Evolutionary conservation across 2,329 filamentous ascomycete species (phyloP), one percentile per base, ranked within the genome.

Genomic region (Intubia oerlemansii): DNA sequence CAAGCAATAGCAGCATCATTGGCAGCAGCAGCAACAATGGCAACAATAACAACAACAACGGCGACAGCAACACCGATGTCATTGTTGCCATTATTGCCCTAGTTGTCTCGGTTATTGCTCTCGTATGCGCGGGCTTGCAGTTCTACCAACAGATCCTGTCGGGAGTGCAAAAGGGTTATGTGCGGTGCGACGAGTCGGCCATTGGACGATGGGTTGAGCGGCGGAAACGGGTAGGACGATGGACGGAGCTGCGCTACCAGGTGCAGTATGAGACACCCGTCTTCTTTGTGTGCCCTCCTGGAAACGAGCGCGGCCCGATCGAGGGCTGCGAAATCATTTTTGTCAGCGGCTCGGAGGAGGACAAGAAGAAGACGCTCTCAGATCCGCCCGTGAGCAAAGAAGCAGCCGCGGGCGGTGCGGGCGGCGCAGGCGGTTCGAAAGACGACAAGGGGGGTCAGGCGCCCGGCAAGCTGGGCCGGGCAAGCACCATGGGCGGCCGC

Each of bases 81-180:
- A 37, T 45, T 9, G 45, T 60, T 24, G 54, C 55, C 34, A 36
- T 48, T 14, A 53, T 53, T 14, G 58, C 58, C 24, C 47, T 62
- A 17, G 41, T 57, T 19, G 44, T 62, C 22, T 61, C 58, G 5
- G 39, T 60, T 7, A 44, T 62, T 6, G 58, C 58, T 11, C 41
- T 62, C 4, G 27, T 48, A 7, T 54, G 54, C 1, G 55, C 57
- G 1, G 39, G 52, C 9, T 46, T 59, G 35, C 58, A 62, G 36
- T 54, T 60, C 8, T 39, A 56, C 17, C 58, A 62, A 35, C 58
- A 62, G 34, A 62, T n/a, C n/a, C n/a, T n/a, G n/a, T n/a, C n/a
- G n/a, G n/a, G n/a, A n/a, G n/a, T n/a, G n/a, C n/a, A n/a, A n/a
- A n/a, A n/a, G n/a, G n/a, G n/a, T n/a, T n/a, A n/a, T n/a, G n/a